Base-by-base conservation (phyloP, 2,329 filamentous ascomycete species). In the Xylariales sp. region DNA sequence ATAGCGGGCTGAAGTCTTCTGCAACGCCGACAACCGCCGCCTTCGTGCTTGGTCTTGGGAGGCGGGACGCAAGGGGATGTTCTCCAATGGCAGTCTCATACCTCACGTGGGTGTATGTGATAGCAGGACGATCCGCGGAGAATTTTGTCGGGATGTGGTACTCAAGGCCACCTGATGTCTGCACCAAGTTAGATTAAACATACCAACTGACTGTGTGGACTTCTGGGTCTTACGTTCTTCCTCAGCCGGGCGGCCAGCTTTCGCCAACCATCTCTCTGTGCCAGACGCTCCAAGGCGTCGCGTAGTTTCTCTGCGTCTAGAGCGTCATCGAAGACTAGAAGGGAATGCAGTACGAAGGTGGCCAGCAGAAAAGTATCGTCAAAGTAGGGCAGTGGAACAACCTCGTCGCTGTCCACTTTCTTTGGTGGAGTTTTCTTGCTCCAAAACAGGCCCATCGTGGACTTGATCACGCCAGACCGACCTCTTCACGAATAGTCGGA, bases 81-180 rank as follows among this genome's bases (percentile, higher is more conserved):
- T 70, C 59, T 2, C 51, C 41, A 14, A 75, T 62, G 7, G 44
- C 39, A n/a, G 61, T 52, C 14, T 61, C 55, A 40, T 68, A 53
- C 3, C 46, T 45, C 1, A 52, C 54, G 29, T 69, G 66, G 1
- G 63, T 62, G 48, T 61, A 74, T 7, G 55, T 47, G 2, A 74
- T 57, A 0, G 65, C 62, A 0, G 69, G 73, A 3, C 67, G 55
- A n/a, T 61, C 50, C n/a, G 55, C 49, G 4, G 53, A 57, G 51
- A 62, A 70, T 18, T 48, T 21, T 8, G 51, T 50, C 2, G 67
- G 68, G 31, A 70, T 53, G 45, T 70, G 66, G 38, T 67, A 66
- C 45, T 70, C 67, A 1, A 71, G 57, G 36, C 52, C 54, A 6
- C 50, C 50, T n/a, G 47, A 36, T 5, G 45, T 37, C 57, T 60